Evolutionary conservation across 176 grass and related monocot species (phyloP).

Genomic region (Coix lacrymajobi): DNA sequence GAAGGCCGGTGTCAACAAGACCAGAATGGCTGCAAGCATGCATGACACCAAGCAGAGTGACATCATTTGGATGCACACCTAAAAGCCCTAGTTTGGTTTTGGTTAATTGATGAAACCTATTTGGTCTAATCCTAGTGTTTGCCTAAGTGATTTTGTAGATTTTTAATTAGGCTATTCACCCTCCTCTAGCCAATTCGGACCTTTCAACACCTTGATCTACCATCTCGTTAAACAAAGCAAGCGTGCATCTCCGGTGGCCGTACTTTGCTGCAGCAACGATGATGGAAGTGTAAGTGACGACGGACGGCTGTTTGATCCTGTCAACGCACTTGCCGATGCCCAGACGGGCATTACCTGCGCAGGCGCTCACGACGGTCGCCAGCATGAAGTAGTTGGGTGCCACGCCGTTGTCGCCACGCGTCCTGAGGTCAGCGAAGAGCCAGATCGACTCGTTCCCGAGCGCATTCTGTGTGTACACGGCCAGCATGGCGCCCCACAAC

Average conservation of each 20-base stretch:
- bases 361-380: constrained; percentile 54
- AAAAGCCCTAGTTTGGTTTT: too few species aligned
- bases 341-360: constrained; percentile 41
- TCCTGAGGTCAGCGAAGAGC: constrained; percentile 48
- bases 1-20: constrained; percentile 52
- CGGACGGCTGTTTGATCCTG: constrained; percentile 41
- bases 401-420: neutral
- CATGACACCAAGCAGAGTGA: constrained; percentile 61
- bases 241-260: constrained; percentile 25
- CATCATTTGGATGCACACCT: constrained; percentile 41
- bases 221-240: constrained; percentile 60
- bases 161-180: too few species aligned
- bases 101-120: too few species aligned
- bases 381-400: constrained; percentile 72
- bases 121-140: too few species aligned
- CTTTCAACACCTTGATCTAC: constrained; percentile 23
- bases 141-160: too few species aligned
- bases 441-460: constrained; percentile 40
- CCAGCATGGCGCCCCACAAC: constrained; percentile 69
- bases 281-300: constrained; percentile 72
- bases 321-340: constrained; percentile 47
- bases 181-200: too few species aligned
- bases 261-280: constrained; percentile 65
- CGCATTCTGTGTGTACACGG: constrained; percentile 59
- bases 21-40: constrained; percentile 78